Conservation (phyloP, 1,139 yeast species). For the Debaryomyces fabryi region DNA sequence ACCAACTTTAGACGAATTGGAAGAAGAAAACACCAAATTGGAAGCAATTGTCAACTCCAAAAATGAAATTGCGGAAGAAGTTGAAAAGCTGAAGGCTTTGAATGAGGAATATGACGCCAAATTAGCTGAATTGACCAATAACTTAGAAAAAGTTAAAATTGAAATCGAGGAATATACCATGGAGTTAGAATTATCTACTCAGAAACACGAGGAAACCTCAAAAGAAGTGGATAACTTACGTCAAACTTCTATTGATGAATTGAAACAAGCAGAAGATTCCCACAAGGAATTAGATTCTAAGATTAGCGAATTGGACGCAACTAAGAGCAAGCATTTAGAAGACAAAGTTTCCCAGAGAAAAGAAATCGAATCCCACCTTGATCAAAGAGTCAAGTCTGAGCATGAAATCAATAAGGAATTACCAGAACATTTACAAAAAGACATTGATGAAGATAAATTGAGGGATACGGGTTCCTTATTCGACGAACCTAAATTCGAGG, state of each 20-base stretch:
- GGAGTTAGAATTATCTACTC: slow-evolving; percentile 35
- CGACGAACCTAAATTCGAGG: slow-evolving; percentile 21
- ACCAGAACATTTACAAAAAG: slow-evolving; percentile 55
- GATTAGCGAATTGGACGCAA: slow-evolving; percentile 31
- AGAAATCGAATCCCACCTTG: slow-evolving; percentile 35
- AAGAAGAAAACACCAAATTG: slow-evolving; percentile 41
- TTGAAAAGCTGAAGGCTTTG: slow-evolving; percentile 31
- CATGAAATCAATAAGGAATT: slow-evolving; percentile 50
- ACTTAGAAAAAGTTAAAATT: slow-evolving; percentile 40
- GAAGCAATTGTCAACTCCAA: slow-evolving; percentile 43
- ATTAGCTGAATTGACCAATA: slow-evolving; percentile 38
- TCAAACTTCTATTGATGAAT: slow-evolving; percentile 26
- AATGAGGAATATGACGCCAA: slow-evolving; percentile 39
- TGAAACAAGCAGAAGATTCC: slow-evolving; percentile 27
- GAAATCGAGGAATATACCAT: slow-evolving; percentile 38
- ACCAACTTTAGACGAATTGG: slow-evolving; percentile 47
- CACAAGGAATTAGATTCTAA: slow-evolving; percentile 37
- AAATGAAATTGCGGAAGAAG: slow-evolving; percentile 40
- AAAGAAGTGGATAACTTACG: slow-evolving; percentile 36
- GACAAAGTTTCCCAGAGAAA: slow-evolving; percentile 37
- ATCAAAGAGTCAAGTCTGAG: slow-evolving; percentile 43
- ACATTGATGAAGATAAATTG: slow-evolving; percentile 43
- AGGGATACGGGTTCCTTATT: slow-evolving; percentile 47
- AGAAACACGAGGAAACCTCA: slow-evolving; percentile 36
- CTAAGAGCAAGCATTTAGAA: slow-evolving; percentile 31